Percentiles rank a stretch among this genome's conserved stretches.
These are phyloP conservation scores for Stephanodiscus triporus DNA, from an alignment of 108 stramenopile species.

Conservation along the genomic window DNA sequence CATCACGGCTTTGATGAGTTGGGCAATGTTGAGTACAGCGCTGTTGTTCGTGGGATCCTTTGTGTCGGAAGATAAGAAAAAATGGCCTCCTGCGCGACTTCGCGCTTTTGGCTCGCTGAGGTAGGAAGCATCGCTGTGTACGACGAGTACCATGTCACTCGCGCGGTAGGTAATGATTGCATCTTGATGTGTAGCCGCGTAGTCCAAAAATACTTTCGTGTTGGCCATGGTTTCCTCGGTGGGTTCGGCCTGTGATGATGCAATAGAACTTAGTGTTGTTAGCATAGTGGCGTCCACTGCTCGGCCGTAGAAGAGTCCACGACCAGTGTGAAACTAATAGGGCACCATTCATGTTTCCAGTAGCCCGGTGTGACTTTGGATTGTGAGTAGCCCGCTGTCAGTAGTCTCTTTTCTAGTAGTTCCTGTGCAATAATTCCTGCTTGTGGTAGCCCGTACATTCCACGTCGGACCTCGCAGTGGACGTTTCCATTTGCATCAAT, in stretches of 20 bases:
- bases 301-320: slow-evolving; percentile 56
- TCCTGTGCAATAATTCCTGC: no score
- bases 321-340: slow-evolving; percentile 38
- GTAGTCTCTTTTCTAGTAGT: slow-evolving; percentile 17
- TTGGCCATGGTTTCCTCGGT: slow-evolving; percentile 13
- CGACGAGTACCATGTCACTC: slow-evolving; percentile 42
- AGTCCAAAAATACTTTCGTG: slow-evolving; percentile 43
- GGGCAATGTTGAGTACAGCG: not conserved
- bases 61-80: slow-evolving; percentile 7
- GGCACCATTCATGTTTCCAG: slow-evolving; percentile 25
- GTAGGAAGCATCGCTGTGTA: slow-evolving; percentile 46
- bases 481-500: no score
- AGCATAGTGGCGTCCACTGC: slow-evolving; percentile 48
- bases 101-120: slow-evolving; percentile 38
- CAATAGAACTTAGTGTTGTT: slow-evolving; percentile 20
- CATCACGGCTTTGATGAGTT: slow-evolving; percentile 11
- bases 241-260: slow-evolving; percentile 27
- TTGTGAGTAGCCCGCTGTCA: slow-evolving; percentile 12
- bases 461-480: no score
- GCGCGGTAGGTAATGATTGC: slow-evolving; percentile 37
- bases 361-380: slow-evolving; percentile 29
- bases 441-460: no score
- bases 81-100: slow-evolving; percentile 40
- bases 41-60: slow-evolving; percentile 20
- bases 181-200: slow-evolving; percentile 43